These are phyloP conservation scores for Aspergillus sp. DNA, from an alignment of 2,329 filamentous ascomycete species.

Conservation along the genomic window DNA sequence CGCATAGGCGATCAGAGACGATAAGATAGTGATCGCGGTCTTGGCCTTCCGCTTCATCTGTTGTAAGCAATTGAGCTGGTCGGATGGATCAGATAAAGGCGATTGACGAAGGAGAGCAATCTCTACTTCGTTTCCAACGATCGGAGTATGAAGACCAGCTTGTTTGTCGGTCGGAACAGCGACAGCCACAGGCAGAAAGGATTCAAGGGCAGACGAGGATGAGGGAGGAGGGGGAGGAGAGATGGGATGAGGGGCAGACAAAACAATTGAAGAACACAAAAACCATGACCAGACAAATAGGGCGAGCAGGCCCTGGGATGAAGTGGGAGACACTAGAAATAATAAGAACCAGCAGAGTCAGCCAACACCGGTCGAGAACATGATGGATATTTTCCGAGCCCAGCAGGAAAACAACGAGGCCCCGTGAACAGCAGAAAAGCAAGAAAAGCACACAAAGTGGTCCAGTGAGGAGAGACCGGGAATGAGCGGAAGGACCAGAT, in stretches of 20 bases:
- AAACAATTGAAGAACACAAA: too few relatives aligned
- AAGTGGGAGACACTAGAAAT: too few relatives aligned
- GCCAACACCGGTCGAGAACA: too few relatives aligned
- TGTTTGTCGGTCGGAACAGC: background rate
- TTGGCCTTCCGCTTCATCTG: slow-evolving; percentile 40
- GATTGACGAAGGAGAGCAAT: background rate
- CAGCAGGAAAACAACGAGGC: too few relatives aligned
- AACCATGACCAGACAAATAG: too few relatives aligned
- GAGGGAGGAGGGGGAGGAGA: background rate
- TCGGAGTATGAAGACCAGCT: background rate
- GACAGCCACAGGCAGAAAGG: background rate
- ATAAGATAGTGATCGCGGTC: slow-evolving; percentile 34
- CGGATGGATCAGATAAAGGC: slow-evolving; percentile 7
- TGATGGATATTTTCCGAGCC: too few relatives aligned
- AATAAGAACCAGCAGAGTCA: too few relatives aligned
- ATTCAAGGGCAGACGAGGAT: background rate
- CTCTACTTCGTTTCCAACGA: slow-evolving; percentile 2
- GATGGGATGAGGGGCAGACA: background rate
- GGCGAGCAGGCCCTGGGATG: too few relatives aligned
- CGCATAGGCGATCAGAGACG: slow-evolving; percentile 38
- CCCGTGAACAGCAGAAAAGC: too few relatives aligned
- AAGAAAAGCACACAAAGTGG: too few relatives aligned
- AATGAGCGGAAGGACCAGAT: background rate
- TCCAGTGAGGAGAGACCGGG: too few relatives aligned
- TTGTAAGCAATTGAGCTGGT: slow-evolving; percentile 15